Evolutionary conservation across 2,329 filamentous ascomycete genomes (phyloP).

Genomic region (Didymella pinodella): DNA sequence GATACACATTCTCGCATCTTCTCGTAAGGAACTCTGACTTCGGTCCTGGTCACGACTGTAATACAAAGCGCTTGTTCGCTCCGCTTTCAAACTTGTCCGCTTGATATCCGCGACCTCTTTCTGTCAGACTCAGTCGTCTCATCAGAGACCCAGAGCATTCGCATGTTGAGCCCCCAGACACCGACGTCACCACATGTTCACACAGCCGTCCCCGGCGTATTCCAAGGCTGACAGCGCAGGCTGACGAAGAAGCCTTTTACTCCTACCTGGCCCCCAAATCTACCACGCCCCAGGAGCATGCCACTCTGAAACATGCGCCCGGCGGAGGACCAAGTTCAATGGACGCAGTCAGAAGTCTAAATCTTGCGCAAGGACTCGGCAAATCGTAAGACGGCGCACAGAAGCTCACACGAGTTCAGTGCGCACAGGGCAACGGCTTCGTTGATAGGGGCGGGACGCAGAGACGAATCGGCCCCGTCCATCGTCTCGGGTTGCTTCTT

Average conservation of each 20-base stretch:
- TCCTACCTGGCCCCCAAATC: neutral
- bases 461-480: neutral
- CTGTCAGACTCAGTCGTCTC: neutral
- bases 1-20: neutral
- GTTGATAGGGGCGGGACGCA: neutral
- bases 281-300: neutral
- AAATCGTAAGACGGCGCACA: neutral
- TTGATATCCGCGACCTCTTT: neutral
- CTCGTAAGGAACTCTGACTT: neutral
- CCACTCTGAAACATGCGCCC: conserved; percentile 3
- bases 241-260: conserved; percentile 8
- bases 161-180: too few species aligned
- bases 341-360: conserved; percentile 11
- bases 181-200: conserved; percentile 2
- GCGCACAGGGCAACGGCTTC: neutral
- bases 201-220: conserved; percentile 3
- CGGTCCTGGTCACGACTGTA: neutral
- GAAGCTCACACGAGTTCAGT: neutral
- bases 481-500: neutral
- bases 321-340: conserved; percentile 2
- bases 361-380: neutral
- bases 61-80: neutral
- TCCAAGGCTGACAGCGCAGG: conserved; percentile 1
- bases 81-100: neutral
- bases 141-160: neutral